Percentiles rank a stretch among this genome's conserved stretches.
These are phyloP conservation scores for Pythium coloratum DNA, from an alignment of 352 stramenopile species.

Conservation along the genomic window DNA sequence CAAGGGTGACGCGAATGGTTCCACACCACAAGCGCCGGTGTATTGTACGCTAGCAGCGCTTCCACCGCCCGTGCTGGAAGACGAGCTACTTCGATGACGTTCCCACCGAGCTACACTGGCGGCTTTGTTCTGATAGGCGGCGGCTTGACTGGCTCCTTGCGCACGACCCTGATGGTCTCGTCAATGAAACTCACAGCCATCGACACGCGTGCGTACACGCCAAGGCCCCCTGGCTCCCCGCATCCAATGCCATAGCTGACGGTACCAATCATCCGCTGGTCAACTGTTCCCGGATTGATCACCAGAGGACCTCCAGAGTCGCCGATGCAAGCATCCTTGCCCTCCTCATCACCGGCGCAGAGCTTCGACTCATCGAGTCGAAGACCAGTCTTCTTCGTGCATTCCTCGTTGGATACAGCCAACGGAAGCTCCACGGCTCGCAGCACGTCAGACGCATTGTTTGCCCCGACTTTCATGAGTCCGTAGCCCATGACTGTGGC, in stretches of 20 bases:
- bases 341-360: constrained; percentile 19
- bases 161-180: background rate
- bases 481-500: background rate
- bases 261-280: background rate
- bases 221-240: background rate
- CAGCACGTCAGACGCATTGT: background rate
- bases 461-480: background rate
- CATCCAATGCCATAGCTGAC: constrained; percentile 12
- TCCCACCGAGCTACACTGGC: background rate
- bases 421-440: constrained; percentile 10
- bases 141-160: background rate
- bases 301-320: constrained; percentile 24
- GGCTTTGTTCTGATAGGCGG: background rate
- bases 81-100: background rate
- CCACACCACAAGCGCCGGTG: background rate
- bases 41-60: background rate
- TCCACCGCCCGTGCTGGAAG: background rate
- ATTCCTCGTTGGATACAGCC: background rate
- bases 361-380: constrained; percentile 9
- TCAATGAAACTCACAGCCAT: background rate
- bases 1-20: background rate
- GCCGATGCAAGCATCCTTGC: constrained; percentile 17
- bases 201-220: background rate
- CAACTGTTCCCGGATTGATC: background rate
- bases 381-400: background rate